Evolutionary conservation across 2,329 filamentous ascomycete genomes (phyloP).

Genomic region (Torrubiella hemipterigena): DNA sequence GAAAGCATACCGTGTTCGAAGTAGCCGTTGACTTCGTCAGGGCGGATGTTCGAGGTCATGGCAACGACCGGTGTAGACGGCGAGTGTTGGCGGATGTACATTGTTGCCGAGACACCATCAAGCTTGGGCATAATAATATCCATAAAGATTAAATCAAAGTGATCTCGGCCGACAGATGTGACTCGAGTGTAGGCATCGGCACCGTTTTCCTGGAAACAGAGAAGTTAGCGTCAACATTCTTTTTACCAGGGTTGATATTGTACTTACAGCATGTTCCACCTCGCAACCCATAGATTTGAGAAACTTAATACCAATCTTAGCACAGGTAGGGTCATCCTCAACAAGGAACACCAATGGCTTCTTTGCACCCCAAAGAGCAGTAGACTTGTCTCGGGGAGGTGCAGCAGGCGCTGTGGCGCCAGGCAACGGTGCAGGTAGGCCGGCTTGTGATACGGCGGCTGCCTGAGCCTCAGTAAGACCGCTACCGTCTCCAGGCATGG

Average conservation of each 20-base stretch:
- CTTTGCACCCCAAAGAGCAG: constrained; percentile 39
- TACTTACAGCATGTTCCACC: constrained; percentile 54
- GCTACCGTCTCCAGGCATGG: constrained; percentile 46
- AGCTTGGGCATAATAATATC: constrained; percentile 96
- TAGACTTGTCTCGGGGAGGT: constrained; percentile 23
- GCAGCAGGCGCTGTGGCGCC: constrained; percentile 6
- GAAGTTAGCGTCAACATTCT: constrained; percentile 2
- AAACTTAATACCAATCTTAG: constrained; percentile 57
- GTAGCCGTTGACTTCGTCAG: constrained; percentile 93
- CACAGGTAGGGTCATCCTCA: constrained; percentile 64
- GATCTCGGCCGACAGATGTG: constrained; percentile 29
- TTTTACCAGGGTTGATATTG: not conserved
- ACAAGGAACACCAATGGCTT: constrained; percentile 80
- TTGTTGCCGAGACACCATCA: constrained; percentile 88
- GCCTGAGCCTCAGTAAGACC: not conserved
- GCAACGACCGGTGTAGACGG: constrained; percentile 80
- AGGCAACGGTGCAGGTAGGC: constrained; percentile 1
- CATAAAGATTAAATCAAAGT: constrained; percentile 67
- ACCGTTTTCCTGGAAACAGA: constrained; percentile 47
- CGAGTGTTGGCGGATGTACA: constrained; percentile 81
- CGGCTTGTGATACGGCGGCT: constrained; percentile 1
- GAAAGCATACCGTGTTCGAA: constrained; percentile 74
- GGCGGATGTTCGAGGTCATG: constrained; percentile 97
- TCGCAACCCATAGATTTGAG: constrained; percentile 52
- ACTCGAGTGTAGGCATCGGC: constrained; percentile 86